Base-by-base conservation (phyloP, 495 filamentous ascomycete species). In the Trypethelium eluteriae region DNA sequence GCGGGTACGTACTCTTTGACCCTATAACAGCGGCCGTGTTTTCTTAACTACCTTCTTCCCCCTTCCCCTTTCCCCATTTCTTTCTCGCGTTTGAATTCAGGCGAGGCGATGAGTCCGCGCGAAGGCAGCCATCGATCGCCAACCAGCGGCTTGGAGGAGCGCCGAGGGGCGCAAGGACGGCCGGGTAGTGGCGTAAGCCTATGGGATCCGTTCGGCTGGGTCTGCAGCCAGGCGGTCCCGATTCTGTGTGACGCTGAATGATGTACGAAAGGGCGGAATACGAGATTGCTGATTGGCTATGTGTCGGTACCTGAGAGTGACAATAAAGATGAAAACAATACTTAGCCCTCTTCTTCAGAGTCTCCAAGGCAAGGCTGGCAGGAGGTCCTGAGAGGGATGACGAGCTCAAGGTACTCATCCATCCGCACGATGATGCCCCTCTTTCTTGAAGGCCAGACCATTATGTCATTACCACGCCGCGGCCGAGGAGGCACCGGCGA, bases 201-300 rank as follows among this genome's bases (percentile, higher is more conserved):
- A 53, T 25, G n/a, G 11, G 49, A 53, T 5, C 49, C 49, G n/a
- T n/a, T 53, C 49, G n/a, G 49, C 49, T 53, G 49, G 49, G 49
- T 25, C n/a, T 16, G n/a, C 5, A 25, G 5, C 49, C 11, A 53
- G 49, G 49, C 49, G 5, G 10, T 53, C 49, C 49, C 49, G 49
- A 53, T 16, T 53, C 18, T 53, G 41, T 53, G 49, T 53, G 49
- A 14, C 11, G 18, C 49, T n/a, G n/a, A 25, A 16, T 14, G 5
- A 14, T 16, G 11, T 53, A 14, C 11, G 12, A 53, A 53, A 25
- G 49, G 49, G n/a, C 49, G 49, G 49, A n/a, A 53, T 5, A 53
- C 49, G 49, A 53, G 11, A 25, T 5, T 53, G 49, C 49, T n/a
- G 49, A n/a, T 53, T 53, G 49, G n/a, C 49, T 53, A 5, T 53